phyloP scores from a whole-genome alignment of 495 filamentous ascomycete species.

The Lophiostoma macrostomum region DNA sequence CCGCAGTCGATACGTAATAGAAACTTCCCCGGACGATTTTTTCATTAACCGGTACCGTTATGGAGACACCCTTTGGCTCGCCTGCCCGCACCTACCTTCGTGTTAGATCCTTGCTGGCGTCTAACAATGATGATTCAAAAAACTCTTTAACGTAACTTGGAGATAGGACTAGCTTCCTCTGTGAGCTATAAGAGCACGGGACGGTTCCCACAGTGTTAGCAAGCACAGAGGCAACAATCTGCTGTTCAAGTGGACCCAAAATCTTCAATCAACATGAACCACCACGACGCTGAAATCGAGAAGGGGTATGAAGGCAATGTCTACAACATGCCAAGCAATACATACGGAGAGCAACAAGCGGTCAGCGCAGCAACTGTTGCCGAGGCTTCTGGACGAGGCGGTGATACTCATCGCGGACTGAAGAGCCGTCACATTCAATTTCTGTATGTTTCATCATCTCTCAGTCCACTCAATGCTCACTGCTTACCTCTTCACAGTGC shows the following conservation, averaged over 20 bases:
- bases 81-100: background rate
- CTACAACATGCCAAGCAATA: background rate
- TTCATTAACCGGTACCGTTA: no score
- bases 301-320: background rate
- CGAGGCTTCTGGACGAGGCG: slow-evolving; percentile 9
- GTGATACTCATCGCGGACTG: slow-evolving; percentile 32
- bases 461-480: background rate
- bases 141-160: background rate
- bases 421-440: slow-evolving; percentile 41
- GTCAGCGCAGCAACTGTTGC: slow-evolving; percentile 14
- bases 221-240: no score
- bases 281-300: slow-evolving; percentile 10
- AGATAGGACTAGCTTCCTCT: background rate
- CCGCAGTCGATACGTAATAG: slow-evolving; percentile 10
- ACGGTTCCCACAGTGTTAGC: no score
- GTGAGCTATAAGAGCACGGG: no score
- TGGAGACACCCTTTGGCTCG: background rate
- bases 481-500: slow-evolving; percentile 16
- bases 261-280: slow-evolving; percentile 2
- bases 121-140: no score
- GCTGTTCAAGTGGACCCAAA: no score
- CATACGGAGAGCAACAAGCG: background rate
- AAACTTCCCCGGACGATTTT: slow-evolving; percentile 5
- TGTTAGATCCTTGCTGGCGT: background rate
- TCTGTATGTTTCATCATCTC: slow-evolving; percentile 16